phyloP scores from a whole-genome alignment of 108 stramenopile genomes.

The Phaeodactylum tricornutum region DNA sequence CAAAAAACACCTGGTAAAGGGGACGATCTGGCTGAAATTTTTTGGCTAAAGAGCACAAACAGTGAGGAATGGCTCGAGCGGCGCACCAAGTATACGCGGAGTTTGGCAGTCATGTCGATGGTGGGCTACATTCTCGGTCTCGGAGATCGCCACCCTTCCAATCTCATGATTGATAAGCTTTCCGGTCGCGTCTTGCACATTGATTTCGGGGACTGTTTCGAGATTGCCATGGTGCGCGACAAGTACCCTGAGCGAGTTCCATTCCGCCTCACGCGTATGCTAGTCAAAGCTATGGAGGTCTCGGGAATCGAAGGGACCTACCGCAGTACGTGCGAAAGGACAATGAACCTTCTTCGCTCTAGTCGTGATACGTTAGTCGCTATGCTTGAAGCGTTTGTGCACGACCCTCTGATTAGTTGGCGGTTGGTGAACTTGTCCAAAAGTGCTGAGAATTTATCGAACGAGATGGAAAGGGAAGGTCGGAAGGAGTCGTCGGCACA shows the following conservation, averaged over 20 bases:
- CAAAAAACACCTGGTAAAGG: slow-evolving; percentile 76
- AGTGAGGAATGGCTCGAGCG: slow-evolving; percentile 97
- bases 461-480: not conserved
- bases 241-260: slow-evolving; percentile 98
- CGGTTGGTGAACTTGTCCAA: slow-evolving; percentile 64
- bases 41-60: slow-evolving; percentile 94
- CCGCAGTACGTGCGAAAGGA: slow-evolving; percentile 91
- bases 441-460: slow-evolving; percentile 11
- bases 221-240: slow-evolving; percentile 97
- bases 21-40: slow-evolving; percentile 89
- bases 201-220: slow-evolving; percentile 92
- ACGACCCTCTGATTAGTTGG: slow-evolving; percentile 99
- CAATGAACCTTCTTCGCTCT: slow-evolving; percentile 92
- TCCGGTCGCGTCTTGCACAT: slow-evolving; percentile 95
- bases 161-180: slow-evolving; percentile 85
- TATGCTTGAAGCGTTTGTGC: slow-evolving; percentile 99
- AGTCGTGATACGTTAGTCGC: slow-evolving; percentile 94
- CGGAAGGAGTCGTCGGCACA: not conserved
- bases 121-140: slow-evolving; percentile 96
- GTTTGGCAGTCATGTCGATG: slow-evolving; percentile 98
- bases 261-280: slow-evolving; percentile 99
- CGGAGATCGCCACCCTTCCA: slow-evolving; percentile 89
- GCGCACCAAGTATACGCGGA: slow-evolving; percentile 91
- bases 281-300: slow-evolving; percentile 98
- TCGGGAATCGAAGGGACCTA: slow-evolving; percentile 97